phyloP scores from a whole-genome alignment of 192 early-diverging fungal species.

The Coemansia sp. region DNA sequence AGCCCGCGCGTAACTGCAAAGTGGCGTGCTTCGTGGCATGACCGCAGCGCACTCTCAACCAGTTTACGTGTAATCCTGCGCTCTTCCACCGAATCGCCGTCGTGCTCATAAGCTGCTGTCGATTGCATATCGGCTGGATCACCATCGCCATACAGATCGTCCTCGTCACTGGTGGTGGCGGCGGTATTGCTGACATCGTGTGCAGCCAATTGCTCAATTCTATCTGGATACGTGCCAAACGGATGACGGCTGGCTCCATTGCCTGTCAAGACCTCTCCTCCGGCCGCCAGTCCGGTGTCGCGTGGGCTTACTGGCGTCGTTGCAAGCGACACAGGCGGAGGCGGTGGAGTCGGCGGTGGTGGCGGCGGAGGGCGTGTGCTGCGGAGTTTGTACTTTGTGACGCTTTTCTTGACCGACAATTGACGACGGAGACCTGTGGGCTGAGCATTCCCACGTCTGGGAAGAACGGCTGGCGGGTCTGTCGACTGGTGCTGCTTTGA shows the following conservation, averaged over 20 bases:
- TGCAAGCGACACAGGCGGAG: not conserved
- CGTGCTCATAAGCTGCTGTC: not conserved
- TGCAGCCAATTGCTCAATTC: not conserved
- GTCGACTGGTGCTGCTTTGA: constrained; percentile 5
- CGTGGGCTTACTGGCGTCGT: not conserved
- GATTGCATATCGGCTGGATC: not conserved
- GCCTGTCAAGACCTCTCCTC: not conserved
- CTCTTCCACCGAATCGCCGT: constrained; percentile 20
- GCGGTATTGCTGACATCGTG: not conserved
- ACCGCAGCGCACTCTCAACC: constrained; percentile 36
- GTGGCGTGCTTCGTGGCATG: constrained; percentile 45
- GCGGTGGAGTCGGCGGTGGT: constrained; percentile 26
- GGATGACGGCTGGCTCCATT: not conserved
- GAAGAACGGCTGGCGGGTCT: constrained; percentile 7
- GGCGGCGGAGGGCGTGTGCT: constrained; percentile 17
- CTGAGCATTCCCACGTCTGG: constrained; percentile 13
- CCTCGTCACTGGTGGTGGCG: not conserved
- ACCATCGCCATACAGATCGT: constrained; percentile 6
- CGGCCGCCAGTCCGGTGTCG: not conserved
- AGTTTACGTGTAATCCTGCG: constrained; percentile 41
- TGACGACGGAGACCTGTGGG: constrained; percentile 49
- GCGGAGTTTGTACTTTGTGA: constrained; percentile 44
- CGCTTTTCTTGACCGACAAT: constrained; percentile 50
- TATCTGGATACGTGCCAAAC: not conserved
- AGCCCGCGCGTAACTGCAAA: not conserved